These are phyloP conservation scores for Xylariaceae sp. DNA, from an alignment of 2,329 filamentous ascomycete genomes.

Conservation along the genomic window DNA sequence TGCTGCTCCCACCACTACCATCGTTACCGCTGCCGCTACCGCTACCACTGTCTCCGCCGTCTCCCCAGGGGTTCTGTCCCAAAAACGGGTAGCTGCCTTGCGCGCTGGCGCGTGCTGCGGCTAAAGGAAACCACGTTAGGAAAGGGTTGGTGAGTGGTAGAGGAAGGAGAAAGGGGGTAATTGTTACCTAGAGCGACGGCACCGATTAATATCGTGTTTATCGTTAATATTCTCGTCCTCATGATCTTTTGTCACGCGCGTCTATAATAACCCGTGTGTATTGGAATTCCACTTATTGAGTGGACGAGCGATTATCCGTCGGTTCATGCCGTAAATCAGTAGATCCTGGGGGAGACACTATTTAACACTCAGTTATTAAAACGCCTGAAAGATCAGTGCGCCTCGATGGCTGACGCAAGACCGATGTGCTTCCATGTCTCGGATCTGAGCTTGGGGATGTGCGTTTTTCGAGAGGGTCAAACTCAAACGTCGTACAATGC, in stretches of 20 bases:
- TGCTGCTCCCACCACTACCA: not conserved
- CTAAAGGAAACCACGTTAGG: not conserved
- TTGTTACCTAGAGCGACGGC: conserved; percentile 12
- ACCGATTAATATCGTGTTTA: conserved; percentile 5
- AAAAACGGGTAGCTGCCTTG: conserved; percentile 8
- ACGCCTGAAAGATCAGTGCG: not conserved
- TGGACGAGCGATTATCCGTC: too few relatives aligned
- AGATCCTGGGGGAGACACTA: too few relatives aligned
- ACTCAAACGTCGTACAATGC: not conserved
- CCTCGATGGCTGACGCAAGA: conserved; percentile 6
- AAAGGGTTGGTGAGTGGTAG: not conserved
- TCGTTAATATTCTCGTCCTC: not conserved
- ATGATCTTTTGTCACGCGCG: not conserved
- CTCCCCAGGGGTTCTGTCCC: conserved; percentile 1
- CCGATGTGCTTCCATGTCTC: not conserved
- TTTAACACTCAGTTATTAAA: too few relatives aligned
- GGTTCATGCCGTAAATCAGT: too few relatives aligned
- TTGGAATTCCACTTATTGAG: too few relatives aligned
- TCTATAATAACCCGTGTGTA: too few relatives aligned
- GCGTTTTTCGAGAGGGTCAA: conserved; percentile 1
- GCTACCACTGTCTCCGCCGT: not conserved
- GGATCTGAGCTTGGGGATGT: conserved; percentile 15
- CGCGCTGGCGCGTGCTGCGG: conserved; percentile 2
- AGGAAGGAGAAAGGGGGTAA: not conserved
- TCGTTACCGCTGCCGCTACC: not conserved